Conservation (phyloP, 495 filamentous ascomycete species). For the Trichodelitschia bisporula region DNA sequence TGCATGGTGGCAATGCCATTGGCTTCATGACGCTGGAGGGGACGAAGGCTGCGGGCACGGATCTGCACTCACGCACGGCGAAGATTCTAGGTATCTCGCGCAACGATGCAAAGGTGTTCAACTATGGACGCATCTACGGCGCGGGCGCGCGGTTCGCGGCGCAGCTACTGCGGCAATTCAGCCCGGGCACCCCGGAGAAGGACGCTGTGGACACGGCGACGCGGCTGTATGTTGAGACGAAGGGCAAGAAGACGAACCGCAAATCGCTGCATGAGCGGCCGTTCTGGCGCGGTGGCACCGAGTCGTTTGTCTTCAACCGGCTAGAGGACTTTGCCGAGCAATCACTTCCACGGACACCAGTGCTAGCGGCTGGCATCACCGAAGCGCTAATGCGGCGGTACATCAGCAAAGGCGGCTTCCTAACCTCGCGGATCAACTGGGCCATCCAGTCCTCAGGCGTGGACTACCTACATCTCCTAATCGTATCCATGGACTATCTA, state of each 20-base stretch:
- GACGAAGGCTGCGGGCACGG: conserved; percentile 77
- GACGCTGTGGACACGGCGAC: conserved; percentile 51
- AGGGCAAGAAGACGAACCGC: conserved; percentile 53
- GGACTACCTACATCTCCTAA: conserved; percentile 88
- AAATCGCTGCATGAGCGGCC: conserved; percentile 41
- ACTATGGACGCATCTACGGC: conserved; percentile 95
- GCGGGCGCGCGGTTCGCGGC: conserved; percentile 84
- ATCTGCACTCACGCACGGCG: conserved; percentile 86
- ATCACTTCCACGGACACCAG: conserved; percentile 71
- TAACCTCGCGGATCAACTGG: conserved; percentile 97
- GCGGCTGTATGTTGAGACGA: conserved; percentile 69
- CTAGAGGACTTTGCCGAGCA: conserved; percentile 94
- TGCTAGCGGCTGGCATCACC: conserved; percentile 90
- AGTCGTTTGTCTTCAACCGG: conserved; percentile 94
- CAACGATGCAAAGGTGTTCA: conserved; percentile 94
- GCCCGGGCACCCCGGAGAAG: conserved; percentile 51
- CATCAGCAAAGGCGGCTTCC: conserved; percentile 72
- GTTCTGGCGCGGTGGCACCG: conserved; percentile 93
- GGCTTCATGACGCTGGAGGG: conserved; percentile 99
- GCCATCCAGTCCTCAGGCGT: conserved; percentile 94
- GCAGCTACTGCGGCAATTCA: conserved; percentile 78
- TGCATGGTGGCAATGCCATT: conserved; percentile 89
- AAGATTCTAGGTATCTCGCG: conserved; percentile 76
- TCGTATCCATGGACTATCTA: conserved; percentile 87
- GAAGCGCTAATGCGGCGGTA: conserved; percentile 76